Evolutionary conservation across 768 basidiomycete species (phyloP), one percentile per base, ranked within the genome.

Genomic region (Boletellus emodensis): DNA sequence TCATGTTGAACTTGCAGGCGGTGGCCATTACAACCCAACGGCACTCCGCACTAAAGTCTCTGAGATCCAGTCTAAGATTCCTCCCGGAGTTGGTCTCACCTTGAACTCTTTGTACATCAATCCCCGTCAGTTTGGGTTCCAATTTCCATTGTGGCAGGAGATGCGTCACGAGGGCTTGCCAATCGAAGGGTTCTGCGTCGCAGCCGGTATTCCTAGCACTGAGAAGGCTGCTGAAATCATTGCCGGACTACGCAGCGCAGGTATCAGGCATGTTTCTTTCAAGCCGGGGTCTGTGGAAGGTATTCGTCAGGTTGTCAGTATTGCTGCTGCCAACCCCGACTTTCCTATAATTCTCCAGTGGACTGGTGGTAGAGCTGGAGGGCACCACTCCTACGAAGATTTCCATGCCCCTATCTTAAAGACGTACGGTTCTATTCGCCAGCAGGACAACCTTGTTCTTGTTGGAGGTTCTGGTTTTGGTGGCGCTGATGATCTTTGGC

Each of bases 181-280:
- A 12, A 77, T 98, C 55, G 95, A 99, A 74, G 96, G 96, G n/a
- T 95, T 99, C 73, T 97, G 94, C 66, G 91, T 98, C 52, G 96
- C 95, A 36, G 96, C 96, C 40, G 96, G 95, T 63, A 90, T 99
- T 59, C 96, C 96, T 9, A 89, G 81, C 59, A 92, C 92, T 2
- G 96, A 98, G 72, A 99, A 98, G 72, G 94, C 95, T 2, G 85
- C 85, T 40, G 95, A 98, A 71, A 97, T 99, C 71, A 96, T 98
- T 57, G 82, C 77, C 13, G 90, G 85, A 3, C 74, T 99, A 42
- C 80, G 79, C 59, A 71, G 67, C 30, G 87, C 89, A 44, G 95
- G 95, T 20, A 95, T 98, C 70, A 90, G 88, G 71, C 96, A 99
- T 65, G 84, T 99, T 55, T 81, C 94, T 0, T 96, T 98, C 83